phyloP scores from a whole-genome alignment of 1,284 basidiomycete species.

The Porogramme epimiltina region DNA sequence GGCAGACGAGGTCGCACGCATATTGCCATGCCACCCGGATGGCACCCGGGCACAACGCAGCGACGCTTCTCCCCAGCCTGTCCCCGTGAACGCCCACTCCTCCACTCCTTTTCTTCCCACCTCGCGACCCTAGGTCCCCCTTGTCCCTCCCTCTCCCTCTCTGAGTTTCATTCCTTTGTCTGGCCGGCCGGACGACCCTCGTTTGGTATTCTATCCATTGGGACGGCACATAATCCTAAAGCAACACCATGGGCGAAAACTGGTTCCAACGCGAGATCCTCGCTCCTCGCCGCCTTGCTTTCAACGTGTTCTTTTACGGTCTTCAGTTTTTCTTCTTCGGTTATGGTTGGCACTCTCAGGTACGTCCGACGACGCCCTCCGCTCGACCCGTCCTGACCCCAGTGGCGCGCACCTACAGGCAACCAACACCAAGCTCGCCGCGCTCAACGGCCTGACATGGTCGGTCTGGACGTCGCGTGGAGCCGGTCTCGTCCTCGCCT shows the following conservation, averaged over 20 bases:
- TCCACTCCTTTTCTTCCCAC: slow-evolving; percentile 19
- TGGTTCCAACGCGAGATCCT: slow-evolving; percentile 77
- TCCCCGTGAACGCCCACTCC: slow-evolving; percentile 15
- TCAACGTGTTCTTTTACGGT: slow-evolving; percentile 80
- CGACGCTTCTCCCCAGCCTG: slow-evolving; percentile 13
- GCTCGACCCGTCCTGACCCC: background rate
- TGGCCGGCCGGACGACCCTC: slow-evolving; percentile 53
- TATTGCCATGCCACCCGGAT: slow-evolving; percentile 25
- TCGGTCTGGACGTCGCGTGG: slow-evolving; percentile 88
- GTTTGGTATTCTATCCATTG: slow-evolving; percentile 29
- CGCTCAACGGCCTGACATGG: slow-evolving; percentile 74
- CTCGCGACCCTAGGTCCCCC: slow-evolving; percentile 22
- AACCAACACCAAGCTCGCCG: slow-evolving; percentile 63
- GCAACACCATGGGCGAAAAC: slow-evolving; percentile 53
- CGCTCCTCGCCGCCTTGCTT: slow-evolving; percentile 58
- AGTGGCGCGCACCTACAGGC: slow-evolving; percentile 40
- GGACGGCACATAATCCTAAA: slow-evolving; percentile 26
- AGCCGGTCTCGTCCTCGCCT: slow-evolving; percentile 83
- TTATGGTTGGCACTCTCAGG: slow-evolving; percentile 83
- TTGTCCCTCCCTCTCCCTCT: slow-evolving; percentile 10
- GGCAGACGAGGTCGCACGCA: background rate
- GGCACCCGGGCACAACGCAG: too few species aligned
- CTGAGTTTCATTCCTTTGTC: slow-evolving; percentile 39
- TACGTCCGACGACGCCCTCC: slow-evolving; percentile 27
- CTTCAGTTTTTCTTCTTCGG: slow-evolving; percentile 69